Conservation (phyloP, 768 basidiomycete species). For the Phaeotremella skinneri region DNA sequence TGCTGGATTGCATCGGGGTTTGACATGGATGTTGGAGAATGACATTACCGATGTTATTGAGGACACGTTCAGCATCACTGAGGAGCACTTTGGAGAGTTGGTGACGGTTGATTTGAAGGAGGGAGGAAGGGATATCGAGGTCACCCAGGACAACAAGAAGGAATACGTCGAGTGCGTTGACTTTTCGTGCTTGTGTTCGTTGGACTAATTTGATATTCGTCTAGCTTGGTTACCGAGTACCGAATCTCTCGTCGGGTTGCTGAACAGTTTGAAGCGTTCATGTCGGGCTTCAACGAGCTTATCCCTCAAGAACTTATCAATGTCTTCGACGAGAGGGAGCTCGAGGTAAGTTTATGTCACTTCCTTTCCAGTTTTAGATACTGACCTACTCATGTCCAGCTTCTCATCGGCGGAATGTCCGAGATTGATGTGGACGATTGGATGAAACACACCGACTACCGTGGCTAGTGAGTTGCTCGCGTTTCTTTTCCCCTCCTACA, state of each 20-base stretch:
- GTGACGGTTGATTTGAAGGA: conserved; percentile 93
- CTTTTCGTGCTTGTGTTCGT: neutral
- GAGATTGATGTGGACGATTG: conserved; percentile 99
- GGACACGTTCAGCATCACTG: conserved; percentile 93
- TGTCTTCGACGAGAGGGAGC: conserved; percentile 96
- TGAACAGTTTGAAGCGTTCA: conserved; percentile 98
- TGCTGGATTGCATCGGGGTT: conserved; percentile 85
- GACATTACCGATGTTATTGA: conserved; percentile 98
- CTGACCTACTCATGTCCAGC: conserved; percentile 37
- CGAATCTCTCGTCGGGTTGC: conserved; percentile 95
- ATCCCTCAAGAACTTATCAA: conserved; percentile 97
- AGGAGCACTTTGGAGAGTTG: conserved; percentile 97
- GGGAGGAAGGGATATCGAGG: conserved; percentile 77
- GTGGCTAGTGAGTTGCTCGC: conserved; percentile 56
- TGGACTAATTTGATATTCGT: conserved; percentile 12
- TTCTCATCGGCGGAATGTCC: conserved; percentile 98
- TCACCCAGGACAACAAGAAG: conserved; percentile 98
- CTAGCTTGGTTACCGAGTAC: conserved; percentile 78
- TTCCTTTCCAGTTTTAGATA: neutral
- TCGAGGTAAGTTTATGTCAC: conserved; percentile 58
- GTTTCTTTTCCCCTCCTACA: neutral
- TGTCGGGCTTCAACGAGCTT: conserved; percentile 99
- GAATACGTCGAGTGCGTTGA: conserved; percentile 78
- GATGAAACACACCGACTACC: conserved; percentile 99
- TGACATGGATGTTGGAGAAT: conserved; percentile 99